Percentiles rank a stretch among this genome's conserved stretches.
Evolutionary conservation across 371 early-diverging fungal species (phyloP).

Genomic region (Lichtheimia ramosa): DNA sequence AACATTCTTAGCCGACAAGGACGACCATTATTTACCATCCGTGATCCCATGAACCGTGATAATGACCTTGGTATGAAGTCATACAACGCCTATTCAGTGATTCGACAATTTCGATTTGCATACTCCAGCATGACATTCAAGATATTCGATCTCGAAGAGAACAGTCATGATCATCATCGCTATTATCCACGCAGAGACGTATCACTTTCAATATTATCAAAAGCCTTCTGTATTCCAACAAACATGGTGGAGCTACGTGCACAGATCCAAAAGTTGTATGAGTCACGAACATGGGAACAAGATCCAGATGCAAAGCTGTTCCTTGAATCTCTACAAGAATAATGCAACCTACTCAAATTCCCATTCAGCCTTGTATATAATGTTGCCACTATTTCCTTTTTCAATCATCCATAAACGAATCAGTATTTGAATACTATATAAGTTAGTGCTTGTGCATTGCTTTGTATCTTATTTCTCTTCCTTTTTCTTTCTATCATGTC

Average conservation of each 20-base stretch:
- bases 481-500: background rate
- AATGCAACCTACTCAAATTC: too few species aligned
- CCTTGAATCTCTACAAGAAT: too few species aligned
- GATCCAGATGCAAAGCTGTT: conserved; percentile 7
- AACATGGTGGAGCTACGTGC: conserved; percentile 7
- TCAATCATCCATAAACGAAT: too few species aligned
- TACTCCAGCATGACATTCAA: conserved; percentile 21
- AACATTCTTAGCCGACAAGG: conserved; percentile 9
- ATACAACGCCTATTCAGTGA: conserved; percentile 19
- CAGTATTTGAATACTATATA: too few species aligned
- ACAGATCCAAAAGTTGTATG: conserved; percentile 2
- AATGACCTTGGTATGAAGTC: conserved; percentile 63
- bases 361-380: too few species aligned
- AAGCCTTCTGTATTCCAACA: conserved; percentile 8
- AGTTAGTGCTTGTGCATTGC: too few species aligned
- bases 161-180: conserved; percentile 9
- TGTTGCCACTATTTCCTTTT: too few species aligned
- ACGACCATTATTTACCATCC: conserved; percentile 42
- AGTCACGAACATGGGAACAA: conserved; percentile 2
- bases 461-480: too few species aligned
- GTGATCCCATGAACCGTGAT: conserved; percentile 59
- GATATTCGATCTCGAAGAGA: conserved; percentile 17
- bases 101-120: conserved; percentile 21
- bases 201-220: conserved; percentile 3
- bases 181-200: background rate